Conservation (phyloP, 2,329 filamentous ascomycete species). For the Blastomyces gilchristii region DNA sequence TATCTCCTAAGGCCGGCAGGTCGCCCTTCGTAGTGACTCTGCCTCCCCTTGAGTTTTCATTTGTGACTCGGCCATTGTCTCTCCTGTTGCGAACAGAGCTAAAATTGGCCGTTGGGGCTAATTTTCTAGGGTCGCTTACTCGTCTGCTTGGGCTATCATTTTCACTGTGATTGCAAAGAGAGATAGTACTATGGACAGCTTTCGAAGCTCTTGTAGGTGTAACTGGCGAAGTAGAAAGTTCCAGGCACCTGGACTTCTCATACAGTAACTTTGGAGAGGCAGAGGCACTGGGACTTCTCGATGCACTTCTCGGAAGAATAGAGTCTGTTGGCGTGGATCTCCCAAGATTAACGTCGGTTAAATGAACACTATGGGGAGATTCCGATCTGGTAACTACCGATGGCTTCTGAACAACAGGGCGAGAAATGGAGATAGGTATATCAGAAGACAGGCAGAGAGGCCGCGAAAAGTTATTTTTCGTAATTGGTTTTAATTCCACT, state of each 20-base stretch:
- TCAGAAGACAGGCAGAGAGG: slow-evolving; percentile 15
- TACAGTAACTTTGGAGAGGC: slow-evolving; percentile 11
- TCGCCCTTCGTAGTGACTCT: slow-evolving; percentile 3
- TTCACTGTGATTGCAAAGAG: slow-evolving; percentile 7
- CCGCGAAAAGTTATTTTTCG: slow-evolving; percentile 17
- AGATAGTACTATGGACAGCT: slow-evolving; percentile 2
- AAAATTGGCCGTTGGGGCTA: slow-evolving; percentile 7
- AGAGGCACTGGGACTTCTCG: slow-evolving; percentile 11
- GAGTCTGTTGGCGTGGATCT: slow-evolving; percentile 7
- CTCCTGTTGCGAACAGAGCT: slow-evolving; percentile 11
- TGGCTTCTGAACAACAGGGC: slow-evolving; percentile 12
- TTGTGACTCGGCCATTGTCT: slow-evolving; percentile 9
- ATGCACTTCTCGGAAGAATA: slow-evolving; percentile 8
- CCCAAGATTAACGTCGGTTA: background rate
- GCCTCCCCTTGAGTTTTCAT: slow-evolving; percentile 14
- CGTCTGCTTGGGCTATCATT: slow-evolving; percentile 4
- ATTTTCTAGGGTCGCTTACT: slow-evolving; percentile 8
- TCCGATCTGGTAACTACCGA: slow-evolving; percentile 7
- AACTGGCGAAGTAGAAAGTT: background rate
- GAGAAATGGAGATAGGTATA: slow-evolving; percentile 11
- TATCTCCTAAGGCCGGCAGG: slow-evolving; percentile 10
- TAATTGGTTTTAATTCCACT: slow-evolving; percentile 11
- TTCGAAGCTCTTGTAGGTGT: slow-evolving; percentile 5
- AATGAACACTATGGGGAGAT: slow-evolving; percentile 7
- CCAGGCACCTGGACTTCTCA: slow-evolving; percentile 9